Conservation (phyloP, 805 yeast species). For the Kregervanrija pseudodelftensis region DNA sequence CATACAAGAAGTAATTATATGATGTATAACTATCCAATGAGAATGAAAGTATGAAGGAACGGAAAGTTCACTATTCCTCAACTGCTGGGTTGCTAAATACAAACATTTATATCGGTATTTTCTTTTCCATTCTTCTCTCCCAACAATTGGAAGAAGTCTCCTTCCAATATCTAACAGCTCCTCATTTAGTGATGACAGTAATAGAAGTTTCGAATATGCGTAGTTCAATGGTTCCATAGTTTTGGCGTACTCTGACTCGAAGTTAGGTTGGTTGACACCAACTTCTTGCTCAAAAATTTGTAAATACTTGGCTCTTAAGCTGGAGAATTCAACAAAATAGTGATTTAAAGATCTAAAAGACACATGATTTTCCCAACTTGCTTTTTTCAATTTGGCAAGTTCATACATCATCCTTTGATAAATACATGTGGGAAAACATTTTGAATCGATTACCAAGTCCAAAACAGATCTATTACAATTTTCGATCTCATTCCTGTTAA, state of each 20-base stretch:
- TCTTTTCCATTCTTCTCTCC: conserved; percentile 1
- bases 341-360: not conserved
- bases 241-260: no score
- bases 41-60: conserved; percentile 1
- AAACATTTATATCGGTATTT: conserved; percentile 1
- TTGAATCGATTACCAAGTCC: not conserved
- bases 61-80: not conserved
- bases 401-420: conserved; percentile 4
- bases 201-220: not conserved
- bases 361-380: not conserved
- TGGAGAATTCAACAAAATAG: not conserved
- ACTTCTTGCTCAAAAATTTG: no score
- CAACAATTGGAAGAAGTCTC: not conserved
- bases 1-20: conserved; percentile 1
- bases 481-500: not conserved
- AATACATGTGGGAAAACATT: not conserved
- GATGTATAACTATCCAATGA: conserved; percentile 8
- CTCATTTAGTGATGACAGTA: not conserved
- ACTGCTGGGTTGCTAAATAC: not conserved
- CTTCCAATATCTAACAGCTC: not conserved
- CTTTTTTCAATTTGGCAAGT: not conserved
- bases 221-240: not conserved
- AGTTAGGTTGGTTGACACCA: no score
- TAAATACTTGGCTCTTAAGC: no score
- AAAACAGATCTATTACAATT: not conserved